Percentiles rank a stretch among this genome's conserved stretches.
Evolutionary conservation across 1,284 basidiomycete genomes (phyloP).

Genomic region (Naganishia albida): DNA sequence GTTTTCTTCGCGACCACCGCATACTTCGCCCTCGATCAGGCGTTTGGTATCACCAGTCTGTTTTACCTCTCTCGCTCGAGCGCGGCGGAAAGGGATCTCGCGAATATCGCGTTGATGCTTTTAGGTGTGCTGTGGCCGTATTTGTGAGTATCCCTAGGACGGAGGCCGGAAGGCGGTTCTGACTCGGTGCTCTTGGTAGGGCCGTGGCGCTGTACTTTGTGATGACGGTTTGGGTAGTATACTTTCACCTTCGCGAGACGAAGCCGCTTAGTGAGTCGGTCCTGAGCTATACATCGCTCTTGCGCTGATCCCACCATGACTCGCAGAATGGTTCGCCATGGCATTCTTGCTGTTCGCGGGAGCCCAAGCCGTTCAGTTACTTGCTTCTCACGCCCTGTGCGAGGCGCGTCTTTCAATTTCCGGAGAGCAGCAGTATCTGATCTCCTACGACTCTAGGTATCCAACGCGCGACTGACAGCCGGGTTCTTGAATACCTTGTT

Average conservation of each 20-base stretch:
- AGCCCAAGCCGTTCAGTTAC: conserved; percentile 73
- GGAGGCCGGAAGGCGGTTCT: not conserved
- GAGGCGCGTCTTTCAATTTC: conserved; percentile 57
- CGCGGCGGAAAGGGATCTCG: conserved; percentile 55
- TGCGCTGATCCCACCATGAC: too few relatives aligned
- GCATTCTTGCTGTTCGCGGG: conserved; percentile 69
- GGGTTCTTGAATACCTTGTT: conserved; percentile 72
- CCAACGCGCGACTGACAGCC: conserved; percentile 69
- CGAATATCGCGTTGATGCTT: conserved; percentile 71
- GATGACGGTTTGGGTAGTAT: conserved; percentile 74
- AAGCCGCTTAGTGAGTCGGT: conserved; percentile 62
- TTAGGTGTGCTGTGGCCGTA: conserved; percentile 82
- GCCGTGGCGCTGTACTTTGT: conserved; percentile 66
- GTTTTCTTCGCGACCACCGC: conserved; percentile 69
- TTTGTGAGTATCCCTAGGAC: conserved; percentile 58
- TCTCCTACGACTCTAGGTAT: conserved; percentile 53
- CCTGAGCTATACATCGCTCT: conserved; percentile 27
- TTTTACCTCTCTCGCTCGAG: conserved; percentile 62
- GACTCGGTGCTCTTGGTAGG: conserved; percentile 55
- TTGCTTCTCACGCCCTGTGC: conserved; percentile 74
- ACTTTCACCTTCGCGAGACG: conserved; percentile 68
- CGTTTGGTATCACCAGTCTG: conserved; percentile 62
- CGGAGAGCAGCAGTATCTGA: not conserved
- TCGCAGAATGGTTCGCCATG: conserved; percentile 62
- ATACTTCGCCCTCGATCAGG: conserved; percentile 77